Evolutionary conservation across 306 rosid genomes (phyloP), one percentile per base, ranked within the genome.

Genomic region (Rosa lucieae): DNA sequence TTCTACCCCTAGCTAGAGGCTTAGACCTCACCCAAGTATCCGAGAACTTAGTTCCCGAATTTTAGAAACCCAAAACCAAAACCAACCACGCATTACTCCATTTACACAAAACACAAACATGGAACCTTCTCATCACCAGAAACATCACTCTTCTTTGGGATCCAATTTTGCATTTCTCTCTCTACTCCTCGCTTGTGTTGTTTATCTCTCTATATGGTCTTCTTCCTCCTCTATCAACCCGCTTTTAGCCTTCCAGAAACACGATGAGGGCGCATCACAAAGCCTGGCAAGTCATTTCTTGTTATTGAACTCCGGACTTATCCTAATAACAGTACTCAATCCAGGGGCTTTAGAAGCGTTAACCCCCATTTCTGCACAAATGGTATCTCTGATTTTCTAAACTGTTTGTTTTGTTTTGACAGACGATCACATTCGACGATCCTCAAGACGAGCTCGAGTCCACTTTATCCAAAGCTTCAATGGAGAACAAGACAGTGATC

Each of bases 401-500:
- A 14, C 42, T 63, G 3, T 32, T 32, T 10, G 21, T 37, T 69
- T 77, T 77, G 13, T 32, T 20, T 61, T 39, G 69, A 20, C 71
- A 84, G 90, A 39, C 51, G 23, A 23, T 4, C 29, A 29, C n/a
- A 32, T 61, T 43, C 7, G 20, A 47, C 7, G 65, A 5, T 35
- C n/a, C 71, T 21, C 55, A 70, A 72, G 94, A 91, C 70, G 81
- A 6, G 1, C 93, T 94, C 1, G 92, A 83, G 6, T 67, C 56
- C 44, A 87, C 79, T 47, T 65, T 94, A 21, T 75, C 77, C 7
- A 89, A 75, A 85, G 90, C 97, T 10, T 80, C 92, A 10, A 89
- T 59, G 88, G 89, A 67, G 23, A 90, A 92, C 85, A 89, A 82
- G 81, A 94, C 93, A 0, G 84, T 92, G 67, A 90, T 94, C 61